phyloP scores from a whole-genome alignment of 306 rosid genomes.

The Medicago lupulina region DNA sequence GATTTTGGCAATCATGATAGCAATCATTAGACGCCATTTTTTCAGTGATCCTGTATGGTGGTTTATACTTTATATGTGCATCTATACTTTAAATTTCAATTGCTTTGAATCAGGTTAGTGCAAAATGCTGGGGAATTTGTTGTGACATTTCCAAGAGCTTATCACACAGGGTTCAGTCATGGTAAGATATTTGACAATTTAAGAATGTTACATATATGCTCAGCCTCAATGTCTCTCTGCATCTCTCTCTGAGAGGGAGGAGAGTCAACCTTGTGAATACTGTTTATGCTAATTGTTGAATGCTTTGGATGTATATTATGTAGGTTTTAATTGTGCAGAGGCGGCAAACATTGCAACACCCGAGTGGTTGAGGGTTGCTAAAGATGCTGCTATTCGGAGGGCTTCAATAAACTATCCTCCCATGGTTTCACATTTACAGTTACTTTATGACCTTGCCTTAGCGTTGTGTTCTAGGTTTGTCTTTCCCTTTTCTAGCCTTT shows the following conservation, averaged over 20 bases:
- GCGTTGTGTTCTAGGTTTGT: constrained; percentile 91
- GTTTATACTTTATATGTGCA: constrained; percentile 25
- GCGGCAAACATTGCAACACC: constrained; percentile 99
- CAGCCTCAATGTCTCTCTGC: neutral
- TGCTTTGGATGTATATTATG: constrained; percentile 41
- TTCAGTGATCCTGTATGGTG: constrained; percentile 41
- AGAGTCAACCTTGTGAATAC: neutral
- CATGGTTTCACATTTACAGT: constrained; percentile 98
- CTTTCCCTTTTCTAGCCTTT: constrained; percentile 31
- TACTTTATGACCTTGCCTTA: constrained; percentile 97
- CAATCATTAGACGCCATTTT: constrained; percentile 19
- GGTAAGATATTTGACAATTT: constrained; percentile 63
- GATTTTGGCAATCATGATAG: constrained; percentile 32
- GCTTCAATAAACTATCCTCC: constrained; percentile 97
- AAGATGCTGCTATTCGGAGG: constrained; percentile 97
- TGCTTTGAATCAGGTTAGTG: constrained; percentile 75
- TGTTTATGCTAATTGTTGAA: constrained; percentile 32
- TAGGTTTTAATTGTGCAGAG: constrained; percentile 97
- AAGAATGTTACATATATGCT: constrained; percentile 18
- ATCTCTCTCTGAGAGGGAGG: neutral
- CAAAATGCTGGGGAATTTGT: constrained; percentile 99
- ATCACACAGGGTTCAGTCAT: constrained; percentile 98
- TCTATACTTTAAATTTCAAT: constrained; percentile 47
- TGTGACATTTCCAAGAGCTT: constrained; percentile 99
- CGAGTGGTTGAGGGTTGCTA: constrained; percentile 97